Evolutionary conservation across 1,139 yeast species (phyloP).

Genomic region (Sugiyamaella paludigena): DNA sequence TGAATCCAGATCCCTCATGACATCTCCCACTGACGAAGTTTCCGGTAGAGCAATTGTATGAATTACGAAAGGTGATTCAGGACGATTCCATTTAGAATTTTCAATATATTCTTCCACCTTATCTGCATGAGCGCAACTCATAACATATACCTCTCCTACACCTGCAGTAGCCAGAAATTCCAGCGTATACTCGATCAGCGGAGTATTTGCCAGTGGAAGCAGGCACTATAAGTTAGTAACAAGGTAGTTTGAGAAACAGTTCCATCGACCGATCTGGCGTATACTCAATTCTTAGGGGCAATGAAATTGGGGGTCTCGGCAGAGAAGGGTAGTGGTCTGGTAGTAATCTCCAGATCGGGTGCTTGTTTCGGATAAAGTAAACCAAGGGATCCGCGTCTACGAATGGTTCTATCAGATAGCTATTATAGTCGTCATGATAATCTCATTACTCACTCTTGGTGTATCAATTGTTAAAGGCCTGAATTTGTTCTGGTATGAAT

Average conservation of each 20-base stretch:
- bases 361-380: too few relatives aligned
- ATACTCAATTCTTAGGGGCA: too few relatives aligned
- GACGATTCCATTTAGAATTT: slow-evolving; percentile 70
- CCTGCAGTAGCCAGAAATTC: slow-evolving; percentile 92
- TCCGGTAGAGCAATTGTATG: slow-evolving; percentile 82
- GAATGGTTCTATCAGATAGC: too few relatives aligned
- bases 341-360: too few relatives aligned
- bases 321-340: too few relatives aligned
- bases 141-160: slow-evolving; percentile 82
- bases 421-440: not conserved
- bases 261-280: too few relatives aligned
- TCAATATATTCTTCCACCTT: slow-evolving; percentile 80
- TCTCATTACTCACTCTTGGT: slow-evolving; percentile 53
- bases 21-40: slow-evolving; percentile 91
- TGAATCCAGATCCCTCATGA: slow-evolving; percentile 91
- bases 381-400: too few relatives aligned
- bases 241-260: not conserved
- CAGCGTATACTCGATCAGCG: slow-evolving; percentile 88
- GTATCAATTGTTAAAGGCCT: slow-evolving; percentile 82
- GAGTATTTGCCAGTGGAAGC: slow-evolving; percentile 87
- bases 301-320: too few relatives aligned
- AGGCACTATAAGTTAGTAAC: slow-evolving; percentile 49
- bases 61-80: slow-evolving; percentile 75
- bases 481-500: slow-evolving; percentile 86
- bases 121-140: slow-evolving; percentile 89